phyloP scores from a whole-genome alignment of 129 eudicot genomes.

The Lactuca sativa region DNA sequence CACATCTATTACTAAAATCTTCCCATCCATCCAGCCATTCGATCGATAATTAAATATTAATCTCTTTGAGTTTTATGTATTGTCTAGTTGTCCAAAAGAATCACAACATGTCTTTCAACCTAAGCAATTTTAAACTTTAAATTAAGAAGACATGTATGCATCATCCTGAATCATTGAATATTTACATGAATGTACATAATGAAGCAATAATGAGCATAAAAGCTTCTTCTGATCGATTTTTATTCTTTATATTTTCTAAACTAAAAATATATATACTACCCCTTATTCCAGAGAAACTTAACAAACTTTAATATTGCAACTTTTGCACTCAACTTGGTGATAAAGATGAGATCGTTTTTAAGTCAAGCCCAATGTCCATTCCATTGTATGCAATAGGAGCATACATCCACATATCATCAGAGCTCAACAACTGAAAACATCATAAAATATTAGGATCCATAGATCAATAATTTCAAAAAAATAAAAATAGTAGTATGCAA shows the following conservation, averaged over 20 bases:
- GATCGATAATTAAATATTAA: too few species aligned
- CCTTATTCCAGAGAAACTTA: constrained; percentile 11
- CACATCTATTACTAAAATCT: too few species aligned
- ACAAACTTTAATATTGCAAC: constrained; percentile 7
- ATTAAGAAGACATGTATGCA: not conserved
- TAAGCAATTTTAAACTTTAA: not conserved
- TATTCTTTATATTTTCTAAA: constrained; percentile 14
- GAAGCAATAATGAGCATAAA: not conserved
- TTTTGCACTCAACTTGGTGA: constrained; percentile 43
- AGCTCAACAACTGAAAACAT: constrained; percentile 60
- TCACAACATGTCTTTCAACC: not conserved
- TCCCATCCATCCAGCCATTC: too few species aligned
- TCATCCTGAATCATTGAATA: not conserved
- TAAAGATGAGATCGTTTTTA: constrained; percentile 39
- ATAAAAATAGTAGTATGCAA: not conserved
- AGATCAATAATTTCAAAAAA: not conserved
- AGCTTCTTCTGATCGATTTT: constrained; percentile 13
- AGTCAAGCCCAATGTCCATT: constrained; percentile 69
- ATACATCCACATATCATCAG: constrained; percentile 83
- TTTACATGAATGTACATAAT: constrained; percentile 15
- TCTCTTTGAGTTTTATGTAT: not conserved
- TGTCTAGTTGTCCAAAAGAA: not conserved
- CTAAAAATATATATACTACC: not conserved
- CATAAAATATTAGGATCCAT: constrained; percentile 16
- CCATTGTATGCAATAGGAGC: constrained; percentile 87